Evolutionary conservation across 345 rosid genomes (phyloP), one percentile per base, ranked within the genome.

Genomic region (Tarenaya hassleriana): DNA sequence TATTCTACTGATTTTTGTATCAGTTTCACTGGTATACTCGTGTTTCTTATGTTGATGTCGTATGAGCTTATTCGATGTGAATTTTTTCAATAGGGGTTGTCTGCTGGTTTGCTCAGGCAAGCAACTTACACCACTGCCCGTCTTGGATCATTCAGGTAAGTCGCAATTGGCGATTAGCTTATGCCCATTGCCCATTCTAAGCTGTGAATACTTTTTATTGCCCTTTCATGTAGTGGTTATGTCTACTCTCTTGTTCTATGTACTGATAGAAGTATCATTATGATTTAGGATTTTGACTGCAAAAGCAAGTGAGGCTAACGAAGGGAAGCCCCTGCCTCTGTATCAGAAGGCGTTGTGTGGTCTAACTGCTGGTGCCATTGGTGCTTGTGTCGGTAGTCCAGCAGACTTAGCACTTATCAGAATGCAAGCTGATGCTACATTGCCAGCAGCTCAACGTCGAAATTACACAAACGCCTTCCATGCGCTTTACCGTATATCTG

Each of bases 61-160:
- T 34, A 0, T 34, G 51, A 34, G 50, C 35, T 52, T 17, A 31
- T 58, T 40, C 50, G 7, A 55, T 7, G 29, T 49, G 1, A 16
- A 5, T 9, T 40, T 7, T 55, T 59, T 46, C 39, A n/a, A 37
- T 74, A 88, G 98, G 98, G 98, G 12, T 70, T 92, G 12, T 76
- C 91, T 21, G 98, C 98, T 54, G 98, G 98, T 61, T 68, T 92
- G 37, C 75, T 92, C 27, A 85, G 98, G 72, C 98, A 92, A 77
- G 98, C 97, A 55, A 92, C 98, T 32, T 92, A 83, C 65, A 85
- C 98, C 43, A 92, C 98, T 16, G 98, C 98, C 10, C 84, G 98
- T 24, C 95, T 92, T 58, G 98, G 98, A 61, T 72, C 98, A 50
- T 92, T 92, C 77, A 85, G 61, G 98, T 92, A 67, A 79, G 82